Conservation (phyloP, 805 yeast species). For the Schwanniomyces pseudopolymorphus region DNA sequence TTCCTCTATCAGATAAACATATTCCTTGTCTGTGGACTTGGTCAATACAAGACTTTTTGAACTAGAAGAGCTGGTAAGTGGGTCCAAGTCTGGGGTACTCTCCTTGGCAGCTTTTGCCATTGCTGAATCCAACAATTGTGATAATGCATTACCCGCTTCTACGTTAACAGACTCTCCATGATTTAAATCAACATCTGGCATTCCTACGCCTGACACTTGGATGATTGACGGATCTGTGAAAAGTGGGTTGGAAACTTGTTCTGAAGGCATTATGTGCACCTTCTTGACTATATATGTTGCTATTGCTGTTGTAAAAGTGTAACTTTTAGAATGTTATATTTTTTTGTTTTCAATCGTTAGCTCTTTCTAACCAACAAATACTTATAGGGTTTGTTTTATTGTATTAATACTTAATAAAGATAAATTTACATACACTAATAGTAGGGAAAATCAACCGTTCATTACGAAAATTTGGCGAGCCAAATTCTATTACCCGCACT, state of each 20-base stretch:
- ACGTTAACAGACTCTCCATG: conserved; percentile 8
- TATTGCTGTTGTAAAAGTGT: not conserved
- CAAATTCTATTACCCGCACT: not conserved
- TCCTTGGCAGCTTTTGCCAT: conserved; percentile 49
- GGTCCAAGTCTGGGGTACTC: conserved; percentile 31
- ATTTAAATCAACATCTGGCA: not conserved
- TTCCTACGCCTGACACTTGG: conserved; percentile 11
- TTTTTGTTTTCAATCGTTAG: not conserved
- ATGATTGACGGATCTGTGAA: conserved; percentile 33
- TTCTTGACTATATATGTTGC: not conserved
- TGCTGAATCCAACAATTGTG: conserved; percentile 44
- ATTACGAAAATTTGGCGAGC: not conserved
- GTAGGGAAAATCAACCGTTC: not conserved
- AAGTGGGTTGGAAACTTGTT: conserved; percentile 15
- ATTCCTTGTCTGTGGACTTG: conserved; percentile 1
- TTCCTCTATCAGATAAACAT: conserved; percentile 25
- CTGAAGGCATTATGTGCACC: conserved; percentile 5
- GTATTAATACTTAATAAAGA: not conserved
- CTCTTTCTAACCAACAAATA: not conserved
- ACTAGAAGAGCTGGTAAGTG: conserved; percentile 9
- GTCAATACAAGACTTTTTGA: conserved; percentile 5
- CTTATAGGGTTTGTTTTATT: not conserved
- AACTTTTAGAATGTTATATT: not conserved
- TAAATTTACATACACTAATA: not conserved
- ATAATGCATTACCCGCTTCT: conserved; percentile 38